Conservation (phyloP, 2,329 filamentous ascomycete genomes). For the Colletotrichum chrysophilum region DNA sequence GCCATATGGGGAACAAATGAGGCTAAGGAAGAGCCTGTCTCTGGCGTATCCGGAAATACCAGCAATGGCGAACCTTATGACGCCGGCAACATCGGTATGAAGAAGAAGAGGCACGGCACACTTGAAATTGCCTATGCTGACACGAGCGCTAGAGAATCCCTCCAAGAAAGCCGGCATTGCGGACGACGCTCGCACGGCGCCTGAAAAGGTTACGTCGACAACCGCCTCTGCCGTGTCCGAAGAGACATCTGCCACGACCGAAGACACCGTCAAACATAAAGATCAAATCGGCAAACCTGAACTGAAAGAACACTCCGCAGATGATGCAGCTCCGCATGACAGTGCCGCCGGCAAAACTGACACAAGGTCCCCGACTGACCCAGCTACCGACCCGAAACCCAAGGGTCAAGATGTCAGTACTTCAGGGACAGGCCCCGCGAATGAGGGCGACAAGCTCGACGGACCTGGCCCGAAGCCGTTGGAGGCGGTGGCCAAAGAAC, state of each 20-base stretch:
- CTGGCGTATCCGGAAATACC: slow-evolving; percentile 72
- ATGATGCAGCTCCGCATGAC: slow-evolving; percentile 19
- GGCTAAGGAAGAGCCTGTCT: slow-evolving; percentile 67
- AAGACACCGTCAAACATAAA: neutral
- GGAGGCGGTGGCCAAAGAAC: slow-evolving; percentile 36
- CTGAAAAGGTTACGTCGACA: neutral
- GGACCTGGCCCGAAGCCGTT: slow-evolving; percentile 50
- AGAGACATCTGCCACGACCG: neutral
- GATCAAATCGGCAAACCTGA: slow-evolving; percentile 27
- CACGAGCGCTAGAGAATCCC: neutral
- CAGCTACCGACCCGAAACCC: slow-evolving; percentile 35
- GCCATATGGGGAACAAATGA: slow-evolving; percentile 50
- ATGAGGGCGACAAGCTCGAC: slow-evolving; percentile 38
- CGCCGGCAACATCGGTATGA: slow-evolving; percentile 71
- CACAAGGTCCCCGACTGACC: slow-evolving; percentile 41
- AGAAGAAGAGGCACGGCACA: neutral
- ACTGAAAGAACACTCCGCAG: slow-evolving; percentile 24
- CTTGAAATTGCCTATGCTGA: neutral
- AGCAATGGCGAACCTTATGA: slow-evolving; percentile 77
- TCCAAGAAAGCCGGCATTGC: slow-evolving; percentile 1
- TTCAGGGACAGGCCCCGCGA: slow-evolving; percentile 33
- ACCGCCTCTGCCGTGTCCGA: neutral
- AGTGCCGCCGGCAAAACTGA: slow-evolving; percentile 40
- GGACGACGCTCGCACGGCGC: neutral
- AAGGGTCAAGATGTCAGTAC: slow-evolving; percentile 41